phyloP scores from a whole-genome alignment of 176 grass and related monocot species.

The Triticum timopheevii region DNA sequence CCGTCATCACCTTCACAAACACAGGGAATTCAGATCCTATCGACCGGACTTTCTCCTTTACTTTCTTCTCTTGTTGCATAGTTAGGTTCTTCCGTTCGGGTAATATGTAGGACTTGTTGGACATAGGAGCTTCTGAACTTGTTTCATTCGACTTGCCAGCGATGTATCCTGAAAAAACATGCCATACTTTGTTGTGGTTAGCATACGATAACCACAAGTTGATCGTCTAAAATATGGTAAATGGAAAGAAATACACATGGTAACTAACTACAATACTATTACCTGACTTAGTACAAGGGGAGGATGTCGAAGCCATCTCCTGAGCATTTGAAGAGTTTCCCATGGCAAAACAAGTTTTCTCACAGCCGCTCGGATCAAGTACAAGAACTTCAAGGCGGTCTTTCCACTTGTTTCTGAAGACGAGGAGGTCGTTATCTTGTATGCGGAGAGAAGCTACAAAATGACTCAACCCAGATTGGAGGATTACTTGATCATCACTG shows the following conservation, averaged over 20 bases:
- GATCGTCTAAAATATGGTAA: no score
- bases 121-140: no score
- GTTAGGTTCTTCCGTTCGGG: no score
- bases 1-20: background rate
- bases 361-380: background rate
- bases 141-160: no score
- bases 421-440: background rate
- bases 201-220: no score
- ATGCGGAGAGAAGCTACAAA: background rate
- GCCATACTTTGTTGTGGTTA: background rate
- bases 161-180: no score
- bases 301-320: background rate
- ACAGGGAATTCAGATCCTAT: background rate
- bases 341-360: background rate
- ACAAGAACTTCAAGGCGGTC: background rate
- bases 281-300: background rate
- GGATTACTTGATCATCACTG: background rate
- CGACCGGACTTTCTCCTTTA: background rate
- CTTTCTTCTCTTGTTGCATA: background rate
- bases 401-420: background rate
- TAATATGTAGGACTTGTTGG: background rate
- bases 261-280: no score
- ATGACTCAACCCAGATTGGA: background rate
- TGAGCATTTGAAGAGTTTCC: background rate
- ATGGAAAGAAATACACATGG: no score